Evolutionary conservation across 352 stramenopile genomes (phyloP).

Genomic region (Phytophthora agathidicida): DNA sequence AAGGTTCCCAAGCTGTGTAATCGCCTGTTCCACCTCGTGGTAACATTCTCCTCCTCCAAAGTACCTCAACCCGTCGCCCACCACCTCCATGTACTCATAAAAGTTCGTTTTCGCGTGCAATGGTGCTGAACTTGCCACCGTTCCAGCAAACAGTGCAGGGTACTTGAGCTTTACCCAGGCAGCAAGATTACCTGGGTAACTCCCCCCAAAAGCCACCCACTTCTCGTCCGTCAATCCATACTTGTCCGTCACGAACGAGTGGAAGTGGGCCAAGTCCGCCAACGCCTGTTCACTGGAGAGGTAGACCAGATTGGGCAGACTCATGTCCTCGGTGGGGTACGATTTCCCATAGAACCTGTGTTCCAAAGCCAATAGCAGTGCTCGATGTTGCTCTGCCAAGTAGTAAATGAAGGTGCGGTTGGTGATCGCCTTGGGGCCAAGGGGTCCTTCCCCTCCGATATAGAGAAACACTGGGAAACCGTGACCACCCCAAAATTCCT

Average conservation of each 20-base stretch:
- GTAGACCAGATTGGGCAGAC: slow-evolving; percentile 82
- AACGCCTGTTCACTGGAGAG: slow-evolving; percentile 92
- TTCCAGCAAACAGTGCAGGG: slow-evolving; percentile 91
- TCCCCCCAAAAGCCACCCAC: slow-evolving; percentile 96
- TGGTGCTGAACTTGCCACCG: slow-evolving; percentile 92
- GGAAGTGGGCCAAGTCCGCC: slow-evolving; percentile 92
- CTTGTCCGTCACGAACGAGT: slow-evolving; percentile 69
- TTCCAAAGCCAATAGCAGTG: slow-evolving; percentile 91
- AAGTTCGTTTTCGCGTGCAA: slow-evolving; percentile 87
- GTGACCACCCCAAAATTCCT: slow-evolving; percentile 82
- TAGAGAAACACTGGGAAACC: slow-evolving; percentile 91
- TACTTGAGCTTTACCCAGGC: slow-evolving; percentile 94
- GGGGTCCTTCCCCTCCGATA: slow-evolving; percentile 77
- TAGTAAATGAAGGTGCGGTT: slow-evolving; percentile 82
- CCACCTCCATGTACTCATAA: slow-evolving; percentile 90
- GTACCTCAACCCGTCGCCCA: slow-evolving; percentile 75
- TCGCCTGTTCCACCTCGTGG: slow-evolving; percentile 66
- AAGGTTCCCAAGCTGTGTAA: slow-evolving; percentile 55
- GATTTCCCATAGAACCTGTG: slow-evolving; percentile 96
- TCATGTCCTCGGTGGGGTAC: slow-evolving; percentile 87
- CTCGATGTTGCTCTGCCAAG: slow-evolving; percentile 76
- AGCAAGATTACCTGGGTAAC: slow-evolving; percentile 95
- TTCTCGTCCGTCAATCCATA: slow-evolving; percentile 67
- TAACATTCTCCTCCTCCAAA: slow-evolving; percentile 88
- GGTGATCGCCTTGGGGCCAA: slow-evolving; percentile 62